Evolutionary conservation across 331 rosid species (phyloP), one percentile per base, ranked within the genome.

Genomic region (Malus hybrid): DNA sequence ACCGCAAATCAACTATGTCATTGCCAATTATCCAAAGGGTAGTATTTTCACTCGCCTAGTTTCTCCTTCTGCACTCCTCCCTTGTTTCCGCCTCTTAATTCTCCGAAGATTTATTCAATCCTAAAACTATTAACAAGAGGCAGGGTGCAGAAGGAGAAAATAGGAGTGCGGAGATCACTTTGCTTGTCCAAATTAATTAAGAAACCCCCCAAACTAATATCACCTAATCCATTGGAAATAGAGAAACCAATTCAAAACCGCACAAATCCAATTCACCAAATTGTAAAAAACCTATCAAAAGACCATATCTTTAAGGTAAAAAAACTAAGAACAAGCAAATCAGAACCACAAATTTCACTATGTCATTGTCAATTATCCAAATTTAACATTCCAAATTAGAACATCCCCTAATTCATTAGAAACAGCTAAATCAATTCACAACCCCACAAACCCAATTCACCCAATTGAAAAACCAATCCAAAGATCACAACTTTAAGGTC

Each of bases 401-500:
- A 58, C 63, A 66, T 32, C n/a, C 13, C 58, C 67, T 22, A 71
- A 74, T 66, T 58, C 10, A 71, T 73, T 63, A 13, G 66, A 68
- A 74, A 73, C 26, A 57, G 73, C 65, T 46, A 22, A 71, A 73
- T 10, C 77, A 83, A 79, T 66, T 77, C 44, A 58, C 30, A 66
- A 58, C 50, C 14, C 63, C 75, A 79, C 30, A 81, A 67, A 55
- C 70, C 46, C 66, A 57, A 72, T 46, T 56, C 5, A 68, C 56
- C 70, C 75, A 48, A 14, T 39, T 60, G 52, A 74, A 82, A 78
- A 81, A 74, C 42, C 68, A 58, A 75, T 75, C 67, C 70, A 52
- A 52, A 18, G 8, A 30, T 42, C 33, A 34, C 26, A 19, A 73
- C 55, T 30, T 56, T 56, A 42, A 58, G 24, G 42, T 42, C 6